These are phyloP conservation scores for Malassezia vespertilionis DNA, from an alignment of 1,284 basidiomycete species.

Conservation along the genomic window DNA sequence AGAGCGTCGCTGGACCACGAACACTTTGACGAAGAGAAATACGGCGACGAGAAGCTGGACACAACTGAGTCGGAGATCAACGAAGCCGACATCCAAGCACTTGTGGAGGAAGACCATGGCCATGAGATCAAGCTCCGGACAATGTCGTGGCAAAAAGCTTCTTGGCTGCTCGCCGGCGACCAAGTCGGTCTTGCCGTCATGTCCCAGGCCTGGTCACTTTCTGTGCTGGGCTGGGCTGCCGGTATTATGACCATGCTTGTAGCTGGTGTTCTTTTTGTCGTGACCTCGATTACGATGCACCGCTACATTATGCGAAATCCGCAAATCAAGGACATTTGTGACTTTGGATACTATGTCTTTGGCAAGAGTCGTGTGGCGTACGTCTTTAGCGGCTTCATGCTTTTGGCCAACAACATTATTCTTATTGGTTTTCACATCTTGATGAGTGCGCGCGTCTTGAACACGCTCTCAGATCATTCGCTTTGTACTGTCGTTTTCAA, in stretches of 20 bases:
- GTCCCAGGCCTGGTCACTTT: constrained; percentile 31
- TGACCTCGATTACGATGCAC: constrained; percentile 50
- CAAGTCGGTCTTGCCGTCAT: constrained; percentile 41
- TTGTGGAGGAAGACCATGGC: background rate
- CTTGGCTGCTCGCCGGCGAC: constrained; percentile 31
- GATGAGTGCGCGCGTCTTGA: constrained; percentile 50
- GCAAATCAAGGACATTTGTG: constrained; percentile 55
- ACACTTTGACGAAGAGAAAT: background rate
- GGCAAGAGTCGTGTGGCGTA: constrained; percentile 52
- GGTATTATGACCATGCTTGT: constrained; percentile 34
- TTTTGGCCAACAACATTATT: constrained; percentile 39
- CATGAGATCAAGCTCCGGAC: constrained; percentile 18
- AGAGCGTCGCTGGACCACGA: background rate
- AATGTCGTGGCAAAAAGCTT: constrained; percentile 33
- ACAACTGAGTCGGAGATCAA: background rate
- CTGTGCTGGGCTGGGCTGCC: constrained; percentile 35
- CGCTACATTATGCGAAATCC: constrained; percentile 57
- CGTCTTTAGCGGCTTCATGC: constrained; percentile 46
- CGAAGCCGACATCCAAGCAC: background rate
- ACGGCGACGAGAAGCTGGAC: background rate
- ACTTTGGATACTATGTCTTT: constrained; percentile 56
- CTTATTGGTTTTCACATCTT: constrained; percentile 31
- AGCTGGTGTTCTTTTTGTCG: constrained; percentile 30
- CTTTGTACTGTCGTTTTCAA: constrained; percentile 56
- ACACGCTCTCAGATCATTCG: constrained; percentile 56